Evolutionary conservation across 2,329 filamentous ascomycete genomes (phyloP).

Genomic region (Corynespora cassiicola): DNA sequence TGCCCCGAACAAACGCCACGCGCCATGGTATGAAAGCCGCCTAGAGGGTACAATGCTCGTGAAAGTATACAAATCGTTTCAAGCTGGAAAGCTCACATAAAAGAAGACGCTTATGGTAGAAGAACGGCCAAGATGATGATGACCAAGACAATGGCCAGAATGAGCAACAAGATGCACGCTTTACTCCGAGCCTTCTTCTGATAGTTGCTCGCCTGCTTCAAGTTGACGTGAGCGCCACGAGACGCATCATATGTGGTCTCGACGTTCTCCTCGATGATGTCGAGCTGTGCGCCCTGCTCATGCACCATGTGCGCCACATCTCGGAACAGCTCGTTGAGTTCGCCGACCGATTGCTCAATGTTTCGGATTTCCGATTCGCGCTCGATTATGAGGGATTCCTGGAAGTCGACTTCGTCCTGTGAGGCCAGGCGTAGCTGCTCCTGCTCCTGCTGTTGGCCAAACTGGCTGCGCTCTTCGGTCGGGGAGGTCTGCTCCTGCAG

Average conservation of each 20-base stretch:
- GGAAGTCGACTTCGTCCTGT: conserved; percentile 96
- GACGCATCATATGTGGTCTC: conserved; percentile 83
- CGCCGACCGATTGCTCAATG: conserved; percentile 94
- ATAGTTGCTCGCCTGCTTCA: conserved; percentile 84
- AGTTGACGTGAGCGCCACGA: conserved; percentile 82
- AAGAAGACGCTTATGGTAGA: conserved; percentile 62
- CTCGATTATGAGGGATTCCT: conserved; percentile 93
- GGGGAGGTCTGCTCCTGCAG: conserved; percentile 65
- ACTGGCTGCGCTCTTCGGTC: conserved; percentile 49
- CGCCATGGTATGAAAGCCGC: conserved; percentile 24
- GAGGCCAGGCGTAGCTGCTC: conserved; percentile 82
- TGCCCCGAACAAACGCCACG: no score
- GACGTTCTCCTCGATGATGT: conserved; percentile 88
- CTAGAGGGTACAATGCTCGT: conserved; percentile 18
- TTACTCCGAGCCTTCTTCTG: conserved; percentile 96
- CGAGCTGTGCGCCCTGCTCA: conserved; percentile 88
- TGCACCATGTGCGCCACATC: conserved; percentile 98
- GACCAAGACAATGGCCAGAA: conserved; percentile 85
- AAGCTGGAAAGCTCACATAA: conserved; percentile 3
- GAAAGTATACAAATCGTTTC: conserved; percentile 13
- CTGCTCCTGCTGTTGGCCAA: conserved; percentile 65
- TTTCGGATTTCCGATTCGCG: conserved; percentile 96
- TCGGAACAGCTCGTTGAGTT: conserved; percentile 94
- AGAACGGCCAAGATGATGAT: conserved; percentile 89
- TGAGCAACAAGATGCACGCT: conserved; percentile 88